Evolutionary conservation across 306 rosid genomes (phyloP), one percentile per base, ranked within the genome.

Genomic region (Carpinus fangiana): DNA sequence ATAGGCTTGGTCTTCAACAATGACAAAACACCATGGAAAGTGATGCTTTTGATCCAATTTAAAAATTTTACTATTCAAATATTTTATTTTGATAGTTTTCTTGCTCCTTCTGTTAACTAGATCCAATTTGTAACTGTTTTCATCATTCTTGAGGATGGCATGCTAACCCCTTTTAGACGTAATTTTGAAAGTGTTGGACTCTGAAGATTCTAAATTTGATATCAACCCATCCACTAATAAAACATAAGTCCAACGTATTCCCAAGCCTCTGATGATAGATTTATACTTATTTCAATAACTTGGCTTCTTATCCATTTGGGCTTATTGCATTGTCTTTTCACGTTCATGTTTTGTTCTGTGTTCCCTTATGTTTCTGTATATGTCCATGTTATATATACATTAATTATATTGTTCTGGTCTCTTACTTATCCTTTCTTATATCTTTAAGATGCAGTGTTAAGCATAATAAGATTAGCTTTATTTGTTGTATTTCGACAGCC

Each of bases 401-500:
- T 62, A 56, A 9, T 28, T 28, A 69, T 41, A 70, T 28, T n/a
- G 47, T 36, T 34, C 21, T 34, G 17, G 11, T 64, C 36, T 36
- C 8, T 2, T 47, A 64, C 13, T 26, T 9, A 3, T 34, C 0
- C 18, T 60, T 17, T 71, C 9, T 5, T 53, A 76, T 50, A 23
- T 53, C 57, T 75, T 74, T 52, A 41, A 54, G 55, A 80, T 81
- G 45, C 68, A 62, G 56, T 62, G 57, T 80, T 56, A 36, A 73
- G 3, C 57, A 72, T 85, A 79, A 66, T 20, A 76, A 65, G 20
- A 8, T 20, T 52, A 34, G 4, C 20, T 43, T 71, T 56, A 7
- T 46, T 79, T 83, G 73, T 78, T 38, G n/a, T 84, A 52, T 76
- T 79, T 81, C 73, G 80, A 74, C 95, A 94, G 97, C 85, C 91